Base-by-base conservation (phyloP, 495 filamentous ascomycete species). In the Xylaria sp. region DNA sequence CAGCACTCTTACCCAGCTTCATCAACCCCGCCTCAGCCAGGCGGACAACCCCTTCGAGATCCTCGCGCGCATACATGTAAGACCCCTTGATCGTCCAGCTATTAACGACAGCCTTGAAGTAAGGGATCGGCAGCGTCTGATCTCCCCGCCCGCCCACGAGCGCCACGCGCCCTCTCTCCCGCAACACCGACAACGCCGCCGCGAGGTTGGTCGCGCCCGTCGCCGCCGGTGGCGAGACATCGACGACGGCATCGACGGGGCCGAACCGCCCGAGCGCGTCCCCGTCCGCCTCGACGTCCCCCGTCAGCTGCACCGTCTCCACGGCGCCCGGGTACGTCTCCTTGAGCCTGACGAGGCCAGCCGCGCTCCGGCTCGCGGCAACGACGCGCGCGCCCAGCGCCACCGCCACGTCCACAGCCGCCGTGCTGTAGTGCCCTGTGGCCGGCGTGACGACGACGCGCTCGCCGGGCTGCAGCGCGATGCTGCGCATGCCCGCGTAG, bases 341-440 rank as follows among this genome's bases (percentile, higher is more conserved):
- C 67, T 73, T 71, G 12, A 81, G 26, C 61, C 50, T 67, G 35
- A 74, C 72, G 15, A 82, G 69, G 43, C 61, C 67, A 43, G 79
- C 70, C 37, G 83, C 70, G 69, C 86, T 87, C 15, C 88, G 77
- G 11, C 86, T 85, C 35, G 81, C 74, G 0, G 86, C 87, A 33
- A 89, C 76, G 21, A 90, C 86, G 1, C 76, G 82, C 7, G 84
- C 85, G 0, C 87, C 87, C 77, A 88, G 82, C 4, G 85, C 84
- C 0, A 85, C 69, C 0, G 87, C 87, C 11, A 83, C 74, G 2
- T 75, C 68, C 0, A 88, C 84, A 6, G 83, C 85, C 0, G 79
- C 81, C 12, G 85, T 81, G 3, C 85, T 82, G 66, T 80, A 90
- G 4, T 67, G 67, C 0, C 85, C 86, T 0, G 86, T 89, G 1